Evolutionary conservation across 2,329 filamentous ascomycete genomes (phyloP).

Genomic region (Fusarium sp.): DNA sequence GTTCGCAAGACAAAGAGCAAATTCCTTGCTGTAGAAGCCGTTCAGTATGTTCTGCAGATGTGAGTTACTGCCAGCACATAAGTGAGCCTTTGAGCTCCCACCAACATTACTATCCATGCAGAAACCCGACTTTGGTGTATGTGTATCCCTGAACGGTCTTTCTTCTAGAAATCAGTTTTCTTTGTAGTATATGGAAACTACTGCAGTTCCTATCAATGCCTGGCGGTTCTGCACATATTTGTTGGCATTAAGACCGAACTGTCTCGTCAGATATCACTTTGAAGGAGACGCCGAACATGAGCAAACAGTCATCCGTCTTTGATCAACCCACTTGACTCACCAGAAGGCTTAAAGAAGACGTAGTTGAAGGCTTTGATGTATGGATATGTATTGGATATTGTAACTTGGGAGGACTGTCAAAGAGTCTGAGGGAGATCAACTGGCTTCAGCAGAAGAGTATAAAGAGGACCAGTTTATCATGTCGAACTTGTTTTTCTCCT

Average conservation of each 20-base stretch:
- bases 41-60: not conserved
- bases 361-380: not conserved
- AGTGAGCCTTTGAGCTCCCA: not conserved
- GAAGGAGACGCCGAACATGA: not conserved
- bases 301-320: not conserved
- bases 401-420: not conserved
- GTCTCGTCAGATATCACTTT: not conserved
- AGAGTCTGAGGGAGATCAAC: not conserved
- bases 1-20: fast-evolving
- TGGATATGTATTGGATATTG: not conserved
- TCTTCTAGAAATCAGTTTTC: not conserved
- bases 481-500: not conserved
- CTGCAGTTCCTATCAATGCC: not conserved
- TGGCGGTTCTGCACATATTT: not conserved
- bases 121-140: not conserved
- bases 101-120: not conserved
- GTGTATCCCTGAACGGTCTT: not conserved
- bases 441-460: not conserved
- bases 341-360: not conserved
- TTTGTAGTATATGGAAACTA: not conserved
- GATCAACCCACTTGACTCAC: not conserved
- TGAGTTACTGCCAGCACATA: not conserved
- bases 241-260: not conserved
- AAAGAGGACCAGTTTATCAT: not conserved
- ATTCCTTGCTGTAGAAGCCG: not conserved